Percentiles rank a stretch among this genome's conserved stretches.
These are phyloP conservation scores for Firmiana major DNA, from an alignment of 345 rosid genomes.

Conservation along the genomic window DNA sequence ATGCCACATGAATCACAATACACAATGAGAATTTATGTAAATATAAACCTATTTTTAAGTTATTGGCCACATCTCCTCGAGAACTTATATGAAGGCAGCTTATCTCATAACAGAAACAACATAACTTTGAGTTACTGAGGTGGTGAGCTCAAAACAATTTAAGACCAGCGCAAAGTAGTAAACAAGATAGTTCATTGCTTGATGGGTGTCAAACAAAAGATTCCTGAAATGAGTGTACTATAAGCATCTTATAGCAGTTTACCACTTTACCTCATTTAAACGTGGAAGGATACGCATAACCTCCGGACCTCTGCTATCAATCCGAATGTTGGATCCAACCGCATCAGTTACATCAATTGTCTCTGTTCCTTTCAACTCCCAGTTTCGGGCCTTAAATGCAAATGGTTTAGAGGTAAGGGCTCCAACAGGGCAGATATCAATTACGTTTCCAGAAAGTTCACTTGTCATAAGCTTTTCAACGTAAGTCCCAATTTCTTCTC, in stretches of 20 bases:
- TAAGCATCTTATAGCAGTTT: slow-evolving; percentile 7
- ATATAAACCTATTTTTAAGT: background rate
- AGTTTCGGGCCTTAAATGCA: slow-evolving; percentile 97
- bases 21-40: background rate
- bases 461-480: slow-evolving; percentile 99
- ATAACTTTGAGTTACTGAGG: background rate
- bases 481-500: slow-evolving; percentile 99
- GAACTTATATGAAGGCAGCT: background rate
- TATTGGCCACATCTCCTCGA: background rate
- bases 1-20: background rate
- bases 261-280: slow-evolving; percentile 70
- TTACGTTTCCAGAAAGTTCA: slow-evolving; percentile 98
- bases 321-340: slow-evolving; percentile 92
- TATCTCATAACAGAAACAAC: slow-evolving; percentile 7
- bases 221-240: background rate
- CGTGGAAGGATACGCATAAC: slow-evolving; percentile 91
- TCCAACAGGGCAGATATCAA: slow-evolving; percentile 98
- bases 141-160: background rate
- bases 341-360: slow-evolving; percentile 95
- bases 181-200: background rate
- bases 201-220: background rate
- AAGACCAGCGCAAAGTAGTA: background rate
- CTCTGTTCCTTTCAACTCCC: slow-evolving; percentile 98
- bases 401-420: slow-evolving; percentile 97
- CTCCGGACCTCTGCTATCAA: slow-evolving; percentile 98